A percentile compares a stretch with the other conserved stretches of the same genome.
phyloP scores from a whole-genome alignment of 257 asterid genomes.

The Anisodus acutangulus region DNA sequence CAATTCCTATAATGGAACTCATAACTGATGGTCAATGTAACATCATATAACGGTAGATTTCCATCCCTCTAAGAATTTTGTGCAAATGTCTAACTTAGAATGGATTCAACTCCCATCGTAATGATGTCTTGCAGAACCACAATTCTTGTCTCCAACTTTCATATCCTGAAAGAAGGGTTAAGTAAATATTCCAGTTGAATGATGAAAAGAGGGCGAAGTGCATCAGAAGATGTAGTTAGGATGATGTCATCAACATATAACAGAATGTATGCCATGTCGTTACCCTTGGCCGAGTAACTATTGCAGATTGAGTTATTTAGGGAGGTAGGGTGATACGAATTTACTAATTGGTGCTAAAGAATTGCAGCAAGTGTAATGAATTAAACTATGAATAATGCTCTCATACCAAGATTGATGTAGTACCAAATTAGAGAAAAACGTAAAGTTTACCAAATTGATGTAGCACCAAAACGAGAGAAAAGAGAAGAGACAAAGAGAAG shows the following conservation, averaged over 20 bases:
- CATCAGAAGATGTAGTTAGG: no score
- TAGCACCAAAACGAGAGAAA: slow-evolving; percentile 12
- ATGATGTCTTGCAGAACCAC: not conserved
- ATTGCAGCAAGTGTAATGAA: not conserved
- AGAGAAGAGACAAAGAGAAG: not conserved
- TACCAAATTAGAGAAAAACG: not conserved
- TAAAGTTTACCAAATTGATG: not conserved
- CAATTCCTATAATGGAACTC: not conserved
- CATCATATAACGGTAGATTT: not conserved
- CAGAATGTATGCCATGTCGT: no score
- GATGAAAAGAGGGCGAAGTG: not conserved
- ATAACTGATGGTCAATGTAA: not conserved
- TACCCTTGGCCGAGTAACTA: not conserved
- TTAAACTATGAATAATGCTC: slow-evolving; percentile 13
- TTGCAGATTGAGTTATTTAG: not conserved
- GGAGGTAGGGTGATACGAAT: not conserved
- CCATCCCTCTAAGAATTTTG: slow-evolving; percentile 21
- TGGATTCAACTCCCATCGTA: slow-evolving; percentile 8
- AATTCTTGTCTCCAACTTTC: not conserved
- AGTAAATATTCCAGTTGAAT: not conserved
- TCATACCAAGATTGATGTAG: slow-evolving; percentile 5
- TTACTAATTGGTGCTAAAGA: slow-evolving; percentile 13
- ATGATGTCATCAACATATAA: no score
- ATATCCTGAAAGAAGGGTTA: not conserved
- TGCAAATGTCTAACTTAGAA: not conserved